Percentiles rank a stretch among this genome's conserved stretches.
These are phyloP conservation scores for Nemania sp. DNA, from an alignment of 2,329 filamentous ascomycete genomes.

Conservation along the genomic window DNA sequence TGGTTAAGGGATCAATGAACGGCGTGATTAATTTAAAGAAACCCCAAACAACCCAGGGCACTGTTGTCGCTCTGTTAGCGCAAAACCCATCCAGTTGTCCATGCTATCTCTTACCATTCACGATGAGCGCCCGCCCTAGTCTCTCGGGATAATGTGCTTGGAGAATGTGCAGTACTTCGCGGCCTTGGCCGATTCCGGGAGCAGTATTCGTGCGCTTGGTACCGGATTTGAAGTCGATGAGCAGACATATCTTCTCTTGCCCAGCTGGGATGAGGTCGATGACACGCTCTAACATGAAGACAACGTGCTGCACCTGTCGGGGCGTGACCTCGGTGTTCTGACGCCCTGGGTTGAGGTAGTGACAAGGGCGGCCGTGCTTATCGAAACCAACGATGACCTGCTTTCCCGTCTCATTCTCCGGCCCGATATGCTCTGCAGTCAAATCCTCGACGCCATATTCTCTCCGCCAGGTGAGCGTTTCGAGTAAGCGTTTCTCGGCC, in stretches of 20 bases:
- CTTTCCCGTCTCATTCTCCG: slow-evolving; percentile 96
- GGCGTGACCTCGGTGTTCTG: slow-evolving; percentile 91
- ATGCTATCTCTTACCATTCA: slow-evolving; percentile 67
- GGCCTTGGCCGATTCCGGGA: slow-evolving; percentile 74
- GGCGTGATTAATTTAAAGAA: slow-evolving; percentile 97
- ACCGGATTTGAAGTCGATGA: slow-evolving; percentile 89
- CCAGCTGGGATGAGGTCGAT: slow-evolving; percentile 85
- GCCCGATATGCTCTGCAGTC: slow-evolving; percentile 83
- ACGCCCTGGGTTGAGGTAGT: slow-evolving; percentile 84
- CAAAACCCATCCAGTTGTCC: background rate
- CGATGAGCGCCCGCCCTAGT: slow-evolving; percentile 83
- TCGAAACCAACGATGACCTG: slow-evolving; percentile 89
- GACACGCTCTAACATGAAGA: slow-evolving; percentile 92
- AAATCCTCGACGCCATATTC: slow-evolving; percentile 83
- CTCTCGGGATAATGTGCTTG: slow-evolving; percentile 96
- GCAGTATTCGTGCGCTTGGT: slow-evolving; percentile 70
- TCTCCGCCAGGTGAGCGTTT: slow-evolving; percentile 83
- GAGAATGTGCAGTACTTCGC: slow-evolving; percentile 85
- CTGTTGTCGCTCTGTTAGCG: slow-evolving; percentile 47
- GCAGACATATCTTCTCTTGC: slow-evolving; percentile 81
- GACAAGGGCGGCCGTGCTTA: slow-evolving; percentile 79
- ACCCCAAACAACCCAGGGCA: slow-evolving; percentile 86
- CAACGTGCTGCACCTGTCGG: slow-evolving; percentile 88
- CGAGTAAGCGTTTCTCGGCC: slow-evolving; percentile 76
- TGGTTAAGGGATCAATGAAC: slow-evolving; percentile 93